phyloP scores from a whole-genome alignment of 306 rosid species.

The Sesbania bispinosa region DNA sequence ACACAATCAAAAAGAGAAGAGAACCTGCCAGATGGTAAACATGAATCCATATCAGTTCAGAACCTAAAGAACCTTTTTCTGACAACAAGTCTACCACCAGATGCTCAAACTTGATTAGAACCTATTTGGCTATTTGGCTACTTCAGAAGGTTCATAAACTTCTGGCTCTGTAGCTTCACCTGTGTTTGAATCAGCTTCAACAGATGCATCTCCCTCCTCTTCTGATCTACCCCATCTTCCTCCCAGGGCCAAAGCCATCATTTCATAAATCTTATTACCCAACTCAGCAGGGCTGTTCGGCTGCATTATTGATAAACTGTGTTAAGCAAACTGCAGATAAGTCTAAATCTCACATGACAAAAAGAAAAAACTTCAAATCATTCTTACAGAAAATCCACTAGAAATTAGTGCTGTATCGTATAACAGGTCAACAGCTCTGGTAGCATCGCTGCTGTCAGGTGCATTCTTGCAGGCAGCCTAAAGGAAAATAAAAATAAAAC shows the following conservation, averaged over 20 bases:
- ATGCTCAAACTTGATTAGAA: too few species aligned
- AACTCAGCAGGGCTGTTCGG: slow-evolving; percentile 98
- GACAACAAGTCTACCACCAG: too few species aligned
- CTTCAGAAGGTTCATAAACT: slow-evolving; percentile 87
- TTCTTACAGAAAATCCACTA: slow-evolving; percentile 88
- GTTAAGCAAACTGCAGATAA: background rate
- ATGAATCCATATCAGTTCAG: too few species aligned
- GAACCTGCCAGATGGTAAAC: too few species aligned
- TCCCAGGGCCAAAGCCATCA: slow-evolving; percentile 96
- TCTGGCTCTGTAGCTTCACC: slow-evolving; percentile 49
- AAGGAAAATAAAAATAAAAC: background rate
- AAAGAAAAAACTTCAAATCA: background rate
- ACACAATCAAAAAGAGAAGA: too few species aligned
- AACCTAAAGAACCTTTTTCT: too few species aligned
- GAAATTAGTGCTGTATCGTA: slow-evolving; percentile 90
- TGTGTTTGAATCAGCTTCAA: slow-evolving; percentile 37
- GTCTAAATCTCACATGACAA: background rate
- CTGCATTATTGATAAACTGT: slow-evolving; percentile 38
- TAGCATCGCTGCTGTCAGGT: slow-evolving; percentile 81
- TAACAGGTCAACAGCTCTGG: slow-evolving; percentile 84
- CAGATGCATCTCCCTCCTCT: slow-evolving; percentile 37
- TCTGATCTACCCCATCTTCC: slow-evolving; percentile 97
- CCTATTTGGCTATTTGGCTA: too few species aligned
- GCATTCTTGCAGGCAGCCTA: slow-evolving; percentile 97
- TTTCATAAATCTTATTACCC: slow-evolving; percentile 89